A percentile compares a stretch with the other conserved stretches of the same genome.
Conservation (phyloP, 345 rosid species). For the Citrus sinensis region DVS_A1.0 CM039163.1:50469501-50470000, state of each 20-base stretch:
- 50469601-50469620: neutral
- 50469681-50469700: neutral
- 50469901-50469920: neutral
- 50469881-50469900: neutral
- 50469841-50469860: neutral
- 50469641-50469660: too few relatives aligned
- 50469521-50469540: constrained; percentile 96
- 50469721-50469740: neutral
- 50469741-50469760: constrained; percentile 20
- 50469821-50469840: neutral
- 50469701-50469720: neutral
- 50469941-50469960: neutral
- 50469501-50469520: constrained; percentile 96
- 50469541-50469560: constrained; percentile 57
- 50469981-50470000: neutral
- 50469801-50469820: constrained; percentile 3
- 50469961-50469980: neutral
- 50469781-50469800: constrained; percentile 4
- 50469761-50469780: neutral
- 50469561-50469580: constrained; percentile 20
- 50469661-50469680: neutral
- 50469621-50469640: too few relatives aligned
- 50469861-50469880: neutral
- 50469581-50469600: neutral
- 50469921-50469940: neutral